These are phyloP conservation scores for Cladosporium sp. DNA, from an alignment of 2,329 filamentous ascomycete species.

Conservation along the genomic window DNA sequence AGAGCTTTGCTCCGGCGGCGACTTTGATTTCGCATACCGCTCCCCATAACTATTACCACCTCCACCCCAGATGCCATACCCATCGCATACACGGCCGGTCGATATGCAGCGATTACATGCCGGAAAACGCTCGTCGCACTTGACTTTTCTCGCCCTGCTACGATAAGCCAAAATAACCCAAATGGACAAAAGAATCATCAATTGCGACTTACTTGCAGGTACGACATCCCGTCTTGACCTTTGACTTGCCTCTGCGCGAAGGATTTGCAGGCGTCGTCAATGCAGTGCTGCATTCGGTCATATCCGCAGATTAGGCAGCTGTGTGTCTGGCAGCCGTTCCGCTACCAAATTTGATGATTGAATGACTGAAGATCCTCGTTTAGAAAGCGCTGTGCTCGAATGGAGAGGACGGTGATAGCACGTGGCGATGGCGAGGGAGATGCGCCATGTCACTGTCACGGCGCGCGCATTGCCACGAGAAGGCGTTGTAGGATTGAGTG, in stretches of 20 bases:
- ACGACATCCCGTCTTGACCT: conserved; percentile 21
- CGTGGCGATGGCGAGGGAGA: background rate
- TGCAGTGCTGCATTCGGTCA: conserved; percentile 10
- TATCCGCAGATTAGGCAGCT: background rate
- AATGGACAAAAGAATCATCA: background rate
- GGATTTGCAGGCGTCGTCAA: conserved; percentile 6
- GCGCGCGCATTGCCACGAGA: background rate
- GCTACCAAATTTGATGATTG: no score
- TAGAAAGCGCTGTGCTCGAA: no score
- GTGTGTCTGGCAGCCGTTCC: background rate
- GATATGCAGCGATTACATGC: conserved; percentile 34
- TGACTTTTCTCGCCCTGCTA: conserved; percentile 26
- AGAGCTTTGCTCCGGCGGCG: conserved; percentile 13
- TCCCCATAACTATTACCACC: conserved; percentile 23
- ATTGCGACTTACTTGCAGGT: conserved; percentile 27
- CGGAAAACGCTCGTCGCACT: conserved; percentile 37
- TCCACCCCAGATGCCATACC: conserved; percentile 43
- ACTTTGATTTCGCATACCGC: conserved; percentile 16
- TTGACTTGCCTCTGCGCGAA: conserved; percentile 4
- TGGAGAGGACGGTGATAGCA: background rate
- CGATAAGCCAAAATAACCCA: background rate
- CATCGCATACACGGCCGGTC: conserved; percentile 38
- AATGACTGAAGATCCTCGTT: no score
- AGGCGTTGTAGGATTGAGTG: background rate
- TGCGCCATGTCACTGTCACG: background rate